phyloP scores from a whole-genome alignment of 2,329 filamentous ascomycete species.

The Aspergillus sclerotialis region DNA sequence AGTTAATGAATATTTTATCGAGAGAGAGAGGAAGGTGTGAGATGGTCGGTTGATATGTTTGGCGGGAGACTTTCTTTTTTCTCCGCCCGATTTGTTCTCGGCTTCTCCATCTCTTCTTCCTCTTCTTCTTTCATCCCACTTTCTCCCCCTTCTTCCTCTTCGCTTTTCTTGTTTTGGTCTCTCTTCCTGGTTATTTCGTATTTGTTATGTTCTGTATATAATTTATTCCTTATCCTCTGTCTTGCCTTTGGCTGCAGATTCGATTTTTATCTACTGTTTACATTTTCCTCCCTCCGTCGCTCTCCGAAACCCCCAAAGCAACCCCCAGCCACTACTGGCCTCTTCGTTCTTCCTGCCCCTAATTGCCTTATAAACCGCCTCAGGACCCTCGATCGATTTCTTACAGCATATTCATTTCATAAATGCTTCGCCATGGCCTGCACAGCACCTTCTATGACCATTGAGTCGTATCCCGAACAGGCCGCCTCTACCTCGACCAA shows the following conservation, averaged over 20 bases:
- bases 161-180: not conserved
- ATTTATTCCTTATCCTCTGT: too few relatives aligned
- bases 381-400: too few relatives aligned
- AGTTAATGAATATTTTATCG: too few relatives aligned
- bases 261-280: too few relatives aligned
- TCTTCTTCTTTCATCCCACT: conserved; percentile 2
- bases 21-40: too few relatives aligned
- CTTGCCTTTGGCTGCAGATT: too few relatives aligned
- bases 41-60: conserved; percentile 10
- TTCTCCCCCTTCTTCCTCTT: conserved; percentile 4
- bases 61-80: conserved; percentile 9
- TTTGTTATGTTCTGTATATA: not conserved
- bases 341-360: too few relatives aligned
- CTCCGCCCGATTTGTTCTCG: not conserved
- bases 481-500: conserved; percentile 20
- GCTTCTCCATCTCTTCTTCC: conserved; percentile 1
- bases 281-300: too few relatives aligned
- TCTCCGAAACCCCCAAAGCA: not conserved
- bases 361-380: too few relatives aligned
- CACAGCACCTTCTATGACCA: conserved; percentile 32
- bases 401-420: too few relatives aligned
- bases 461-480: conserved; percentile 28
- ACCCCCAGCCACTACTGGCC: too few relatives aligned
- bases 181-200: not conserved
- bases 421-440: conserved; percentile 33